Percentiles rank a stretch among this genome's conserved stretches.
phyloP scores from a whole-genome alignment of 257 asterid genomes.

The Jacaranda copaia region DNA sequence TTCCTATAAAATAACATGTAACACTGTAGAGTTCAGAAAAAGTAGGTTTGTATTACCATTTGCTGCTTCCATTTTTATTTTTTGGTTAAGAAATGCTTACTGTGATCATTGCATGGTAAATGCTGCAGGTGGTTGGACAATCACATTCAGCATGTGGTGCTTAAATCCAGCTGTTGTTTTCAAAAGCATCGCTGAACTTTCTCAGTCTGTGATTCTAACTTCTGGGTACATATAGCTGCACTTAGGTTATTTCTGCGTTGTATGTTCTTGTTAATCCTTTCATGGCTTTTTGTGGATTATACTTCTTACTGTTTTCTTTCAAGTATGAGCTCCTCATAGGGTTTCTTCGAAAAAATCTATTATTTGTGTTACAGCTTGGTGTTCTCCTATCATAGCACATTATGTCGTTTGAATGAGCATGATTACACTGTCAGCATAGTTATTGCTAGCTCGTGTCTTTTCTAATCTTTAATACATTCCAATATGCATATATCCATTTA shows the following conservation, averaged over 20 bases:
- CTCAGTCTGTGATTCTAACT: conserved; percentile 92
- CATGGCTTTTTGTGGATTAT: conserved; percentile 5
- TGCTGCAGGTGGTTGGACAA: conserved; percentile 64
- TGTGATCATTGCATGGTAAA: conserved; percentile 32
- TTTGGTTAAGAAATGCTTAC: conserved; percentile 27
- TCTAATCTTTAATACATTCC: conserved; percentile 17
- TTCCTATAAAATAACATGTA: conserved; percentile 12
- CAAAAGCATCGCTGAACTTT: conserved; percentile 77
- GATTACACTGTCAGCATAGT: conserved; percentile 14
- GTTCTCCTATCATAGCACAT: conserved; percentile 10
- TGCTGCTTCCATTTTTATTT: conserved; percentile 37
- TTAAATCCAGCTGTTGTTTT: conserved; percentile 94
- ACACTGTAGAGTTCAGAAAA: conserved; percentile 6
- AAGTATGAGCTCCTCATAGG: conserved; percentile 8
- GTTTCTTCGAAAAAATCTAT: conserved; percentile 26
- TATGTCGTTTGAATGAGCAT: conserved; percentile 14
- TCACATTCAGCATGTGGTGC: conserved; percentile 86
- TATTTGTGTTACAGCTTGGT: conserved; percentile 22
- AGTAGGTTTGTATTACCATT: conserved; percentile 13
- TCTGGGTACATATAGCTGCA: conserved; percentile 76
- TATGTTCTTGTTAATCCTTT: conserved; percentile 19
- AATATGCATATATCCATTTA: neutral
- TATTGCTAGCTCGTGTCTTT: conserved; percentile 23
- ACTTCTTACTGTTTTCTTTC: neutral
- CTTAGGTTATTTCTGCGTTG: conserved; percentile 19